Evolutionary conservation across 1,284 basidiomycete species (phyloP).

Genomic region (Fomitiporia mediterranea): DNA sequence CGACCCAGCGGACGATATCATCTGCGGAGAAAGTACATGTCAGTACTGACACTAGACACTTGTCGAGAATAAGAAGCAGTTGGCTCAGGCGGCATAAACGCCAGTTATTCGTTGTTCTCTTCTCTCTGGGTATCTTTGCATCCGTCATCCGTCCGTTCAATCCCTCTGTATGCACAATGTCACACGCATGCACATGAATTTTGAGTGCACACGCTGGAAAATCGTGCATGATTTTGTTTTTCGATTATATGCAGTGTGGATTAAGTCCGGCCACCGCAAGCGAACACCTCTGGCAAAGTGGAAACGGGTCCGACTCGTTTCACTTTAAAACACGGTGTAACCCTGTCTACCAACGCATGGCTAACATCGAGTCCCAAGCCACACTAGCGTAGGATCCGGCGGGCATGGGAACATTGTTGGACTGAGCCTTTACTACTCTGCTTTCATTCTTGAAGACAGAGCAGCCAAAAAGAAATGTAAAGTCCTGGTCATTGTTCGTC

Average conservation of each 20-base stretch:
- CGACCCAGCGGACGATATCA: constrained; percentile 28
- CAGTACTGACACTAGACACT: no score
- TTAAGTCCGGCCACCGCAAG: constrained; percentile 44
- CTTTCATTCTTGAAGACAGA: constrained; percentile 28
- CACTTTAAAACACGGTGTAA: no score
- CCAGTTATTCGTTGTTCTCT: no score
- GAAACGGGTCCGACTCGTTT: no score
- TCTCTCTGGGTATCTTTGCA: no score
- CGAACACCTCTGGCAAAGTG: constrained; percentile 34
- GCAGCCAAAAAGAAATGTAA: no score
- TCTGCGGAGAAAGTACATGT: constrained; percentile 15
- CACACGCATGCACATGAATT: constrained; percentile 34
- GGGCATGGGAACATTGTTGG: constrained; percentile 27
- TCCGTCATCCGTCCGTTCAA: constrained; percentile 30
- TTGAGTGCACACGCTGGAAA: constrained; percentile 35
- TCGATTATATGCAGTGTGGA: constrained; percentile 28
- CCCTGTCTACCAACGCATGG: constrained; percentile 22
- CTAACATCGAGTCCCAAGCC: not conserved
- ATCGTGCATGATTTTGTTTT: constrained; percentile 25
- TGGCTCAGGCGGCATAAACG: no score
- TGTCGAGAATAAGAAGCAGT: no score
- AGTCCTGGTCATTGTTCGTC: constrained; percentile 39
- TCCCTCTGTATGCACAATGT: constrained; percentile 38
- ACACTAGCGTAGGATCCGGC: constrained; percentile 8
- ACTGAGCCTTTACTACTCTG: constrained; percentile 40